Conservation (phyloP, 306 rosid species). For the Trifolium repens region DNA sequence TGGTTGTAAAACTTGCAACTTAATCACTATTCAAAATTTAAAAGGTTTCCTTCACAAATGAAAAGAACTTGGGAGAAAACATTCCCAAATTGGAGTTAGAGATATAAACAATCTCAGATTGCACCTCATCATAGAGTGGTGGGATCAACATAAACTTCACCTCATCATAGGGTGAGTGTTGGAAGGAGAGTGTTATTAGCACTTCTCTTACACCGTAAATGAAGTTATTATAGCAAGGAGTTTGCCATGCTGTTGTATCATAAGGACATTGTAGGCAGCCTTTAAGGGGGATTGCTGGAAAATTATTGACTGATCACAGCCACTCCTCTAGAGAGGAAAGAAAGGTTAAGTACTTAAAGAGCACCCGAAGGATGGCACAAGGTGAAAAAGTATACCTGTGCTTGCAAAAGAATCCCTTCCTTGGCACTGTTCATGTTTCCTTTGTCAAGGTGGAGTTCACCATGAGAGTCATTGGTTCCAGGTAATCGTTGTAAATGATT, state of each 20-base stretch:
- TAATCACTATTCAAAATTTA: constrained; percentile 6
- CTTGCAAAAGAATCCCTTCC: constrained; percentile 55
- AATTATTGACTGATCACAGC: not conserved
- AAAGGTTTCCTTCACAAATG: constrained; percentile 21
- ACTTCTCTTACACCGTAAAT: not conserved
- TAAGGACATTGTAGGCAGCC: not conserved
- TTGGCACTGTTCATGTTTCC: constrained; percentile 45
- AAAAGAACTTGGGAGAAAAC: constrained; percentile 29
- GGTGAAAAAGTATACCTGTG: constrained; percentile 60
- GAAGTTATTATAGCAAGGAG: constrained; percentile 21
- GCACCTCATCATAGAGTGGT: not conserved
- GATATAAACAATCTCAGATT: constrained; percentile 23
- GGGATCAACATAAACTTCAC: not conserved
- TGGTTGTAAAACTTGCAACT: constrained; percentile 10
- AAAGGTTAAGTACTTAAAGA: constrained; percentile 25
- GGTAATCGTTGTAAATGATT: constrained; percentile 46
- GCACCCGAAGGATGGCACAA: constrained; percentile 21
- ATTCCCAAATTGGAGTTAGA: constrained; percentile 21
- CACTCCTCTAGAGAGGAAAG: constrained; percentile 22
- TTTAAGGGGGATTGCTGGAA: not conserved
- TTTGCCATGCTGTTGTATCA: constrained; percentile 9
- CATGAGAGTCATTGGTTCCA: constrained; percentile 44
- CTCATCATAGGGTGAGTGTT: not conserved
- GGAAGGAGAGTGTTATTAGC: constrained; percentile 1
- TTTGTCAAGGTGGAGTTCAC: constrained; percentile 48